Base-by-base conservation (phyloP, 2,329 filamentous ascomycete genomes). In the Penicillium crustosum region DNA sequence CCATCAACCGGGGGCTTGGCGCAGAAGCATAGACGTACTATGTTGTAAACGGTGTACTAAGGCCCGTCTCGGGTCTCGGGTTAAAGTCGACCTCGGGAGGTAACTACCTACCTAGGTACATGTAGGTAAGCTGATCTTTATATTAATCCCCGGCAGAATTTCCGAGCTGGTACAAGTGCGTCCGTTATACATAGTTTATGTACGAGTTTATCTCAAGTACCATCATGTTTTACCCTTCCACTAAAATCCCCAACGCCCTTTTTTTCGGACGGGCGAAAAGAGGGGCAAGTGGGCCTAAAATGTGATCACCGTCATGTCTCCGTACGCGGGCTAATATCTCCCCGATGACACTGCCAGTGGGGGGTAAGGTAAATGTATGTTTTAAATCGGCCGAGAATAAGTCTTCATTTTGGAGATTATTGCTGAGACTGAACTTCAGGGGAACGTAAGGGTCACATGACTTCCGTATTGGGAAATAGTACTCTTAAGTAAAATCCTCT, bases 291-390 rank as follows among this genome's bases (percentile, higher is more conserved):
- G 61, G 61, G 39, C 55, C 52, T 19, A 13, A n/a, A 33, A 55
- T 63, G 44, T 60, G 60, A 55, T 63, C 63, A 58, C 59, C 54
- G 53, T 64, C 54, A 62, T 60, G 54, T 60, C 21, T 42, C 41
- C 23, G 49, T 62, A 47, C 31, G 42, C 62, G 62, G 59, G 57
- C 57, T 52, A 63, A 63, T 33, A 48, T 63, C 62, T 42, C 21
- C 53, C 64, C 62, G 64, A 55, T 44, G 57, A 59, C 21, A 21
- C 41, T 42, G 2, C 12, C 49, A 19, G 39, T 35, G 39, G 19
- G 8, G 35, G 10, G 19, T 33, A 33, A 12, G 25, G 21, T 42
- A 35, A 33, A 12, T n/a, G 21, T 42, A 35, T 21, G 13, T 27
- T n/a, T 38, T 27, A 17, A 23, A 50, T 50, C n/a, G 19, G 31